Base-by-base conservation (phyloP, 768 basidiomycete genomes). In the Dioszegia hungarica region DNA sequence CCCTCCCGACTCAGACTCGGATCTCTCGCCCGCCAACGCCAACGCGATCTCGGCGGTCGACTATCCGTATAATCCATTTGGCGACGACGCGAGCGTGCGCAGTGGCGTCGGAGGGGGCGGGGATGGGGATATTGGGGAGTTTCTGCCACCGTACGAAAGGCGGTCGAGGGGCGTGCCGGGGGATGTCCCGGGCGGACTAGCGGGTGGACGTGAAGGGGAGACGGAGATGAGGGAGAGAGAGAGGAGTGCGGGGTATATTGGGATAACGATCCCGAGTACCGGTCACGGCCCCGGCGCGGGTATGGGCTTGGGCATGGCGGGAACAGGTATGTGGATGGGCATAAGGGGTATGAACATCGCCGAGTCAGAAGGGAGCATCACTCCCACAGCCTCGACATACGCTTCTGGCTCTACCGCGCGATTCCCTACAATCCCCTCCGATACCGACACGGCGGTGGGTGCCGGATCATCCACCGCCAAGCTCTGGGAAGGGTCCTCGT, bases 71-170 rank as follows among this genome's bases (percentile, higher is more conserved):
- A 29, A 46, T 24, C 45, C 45, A 8, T 46, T 46, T 12, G 22
- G 15, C 8, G 45, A 29, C 28, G 28, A 29, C 8, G 45, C 28
- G 11, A 12, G 15, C 5, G 28, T 12, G 3, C 22, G 14, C 12
- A 6, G 22, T 4, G 41, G 17, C 17, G n/a, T 43, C 27, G n/a
- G n/a, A n/a, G n/a, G n/a, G n/a, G n/a, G n/a, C n/a, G n/a, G n/a
- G n/a, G n/a, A n/a, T n/a, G n/a, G n/a, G n/a, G n/a, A n/a, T n/a
- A n/a, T n/a, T 19, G 66, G 60, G 15, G 70, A 72, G 33, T 51
- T 49, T 12, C 50, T 72, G 37, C 70, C 70, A 14, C 67, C 70
- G 9, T 72, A 72, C 33, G 64, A 66, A 34, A 40, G 40, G 20
- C 29, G 22, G 33, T 17, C 29, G 20, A 52, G 20, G 39, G 38